Conservation (phyloP, 306 rosid genomes). For the Hippophae tibetana region DNA sequence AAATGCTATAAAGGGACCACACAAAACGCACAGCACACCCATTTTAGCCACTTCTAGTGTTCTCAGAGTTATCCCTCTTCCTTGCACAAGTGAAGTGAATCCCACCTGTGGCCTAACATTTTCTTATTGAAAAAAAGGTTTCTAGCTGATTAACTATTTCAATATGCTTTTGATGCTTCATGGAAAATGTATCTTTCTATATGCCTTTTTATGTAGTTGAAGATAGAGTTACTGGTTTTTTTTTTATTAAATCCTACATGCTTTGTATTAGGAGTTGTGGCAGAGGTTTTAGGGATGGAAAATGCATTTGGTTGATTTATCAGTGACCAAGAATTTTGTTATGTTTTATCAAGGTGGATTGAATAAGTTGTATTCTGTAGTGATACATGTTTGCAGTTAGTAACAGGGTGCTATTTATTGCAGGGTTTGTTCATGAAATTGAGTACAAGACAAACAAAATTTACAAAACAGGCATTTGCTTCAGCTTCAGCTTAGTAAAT, state of each 20-base stretch:
- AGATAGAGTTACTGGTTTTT: neutral
- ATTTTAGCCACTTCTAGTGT: no score
- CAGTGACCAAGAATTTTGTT: neutral
- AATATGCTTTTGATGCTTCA: no score
- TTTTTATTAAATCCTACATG: neutral
- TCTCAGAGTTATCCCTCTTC: no score
- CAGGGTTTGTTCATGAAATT: constrained; percentile 97
- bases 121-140: no score
- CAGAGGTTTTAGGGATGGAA: neutral
- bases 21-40: no score
- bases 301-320: neutral
- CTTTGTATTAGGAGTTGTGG: no score
- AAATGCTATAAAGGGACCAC: no score
- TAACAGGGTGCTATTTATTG: constrained; percentile 26
- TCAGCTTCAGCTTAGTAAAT: constrained; percentile 22
- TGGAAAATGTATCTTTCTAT: no score
- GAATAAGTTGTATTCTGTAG: neutral
- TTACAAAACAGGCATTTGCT: constrained; percentile 22
- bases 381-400: neutral
- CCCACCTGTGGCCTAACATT: no score
- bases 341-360: neutral
- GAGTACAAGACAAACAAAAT: constrained; percentile 44
- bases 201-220: neutral
- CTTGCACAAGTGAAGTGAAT: no score
- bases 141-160: no score